These are phyloP conservation scores for Claviceps sp. DNA, from an alignment of 2,329 filamentous ascomycete species.

Conservation along the genomic window DNA sequence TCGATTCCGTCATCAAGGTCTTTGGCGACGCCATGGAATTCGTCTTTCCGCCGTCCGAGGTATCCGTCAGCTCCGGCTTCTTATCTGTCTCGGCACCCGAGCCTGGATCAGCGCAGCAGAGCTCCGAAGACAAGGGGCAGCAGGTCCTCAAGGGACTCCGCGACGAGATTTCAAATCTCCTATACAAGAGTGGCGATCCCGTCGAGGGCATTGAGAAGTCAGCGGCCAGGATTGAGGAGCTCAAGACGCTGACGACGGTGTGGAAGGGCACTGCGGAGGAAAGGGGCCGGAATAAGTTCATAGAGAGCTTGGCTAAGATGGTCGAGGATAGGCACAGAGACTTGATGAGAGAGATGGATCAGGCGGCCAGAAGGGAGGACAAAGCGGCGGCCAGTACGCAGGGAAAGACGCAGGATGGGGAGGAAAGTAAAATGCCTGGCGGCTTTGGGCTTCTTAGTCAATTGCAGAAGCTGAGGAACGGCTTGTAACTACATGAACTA, in stretches of 20 bases:
- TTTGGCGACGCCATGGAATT: conserved; percentile 97
- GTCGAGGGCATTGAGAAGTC: conserved; percentile 62
- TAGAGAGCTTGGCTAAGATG: conserved; percentile 67
- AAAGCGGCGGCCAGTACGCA: conserved; percentile 16
- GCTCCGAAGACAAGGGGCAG: conserved; percentile 75
- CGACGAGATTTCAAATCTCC: conserved; percentile 55
- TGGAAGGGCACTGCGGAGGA: conserved; percentile 97
- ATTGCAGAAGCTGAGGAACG: conserved; percentile 44
- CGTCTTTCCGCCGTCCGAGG: conserved; percentile 75
- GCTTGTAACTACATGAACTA: conserved; percentile 23
- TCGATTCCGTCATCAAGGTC: conserved; percentile 78
- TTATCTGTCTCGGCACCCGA: conserved; percentile 83
- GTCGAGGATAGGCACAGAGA: conserved; percentile 62
- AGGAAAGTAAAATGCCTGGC: conserved; percentile 30
- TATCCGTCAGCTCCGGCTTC: conserved; percentile 72
- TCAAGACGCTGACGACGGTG: conserved; percentile 63
- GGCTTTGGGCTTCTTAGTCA: conserved; percentile 51
- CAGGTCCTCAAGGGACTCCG: conserved; percentile 59
- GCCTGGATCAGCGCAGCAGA: conserved; percentile 46
- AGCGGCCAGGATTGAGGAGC: conserved; percentile 56
- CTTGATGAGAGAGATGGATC: conserved; percentile 38
- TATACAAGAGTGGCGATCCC: conserved; percentile 44
- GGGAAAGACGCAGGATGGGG: conserved; percentile 13
- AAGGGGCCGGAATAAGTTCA: conserved; percentile 66
- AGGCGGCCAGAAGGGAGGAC: conserved; percentile 22